These are phyloP conservation scores for Hymenoscyphus salicellus DNA, from an alignment of 2,329 filamentous ascomycete genomes.

Conservation along the genomic window DNA sequence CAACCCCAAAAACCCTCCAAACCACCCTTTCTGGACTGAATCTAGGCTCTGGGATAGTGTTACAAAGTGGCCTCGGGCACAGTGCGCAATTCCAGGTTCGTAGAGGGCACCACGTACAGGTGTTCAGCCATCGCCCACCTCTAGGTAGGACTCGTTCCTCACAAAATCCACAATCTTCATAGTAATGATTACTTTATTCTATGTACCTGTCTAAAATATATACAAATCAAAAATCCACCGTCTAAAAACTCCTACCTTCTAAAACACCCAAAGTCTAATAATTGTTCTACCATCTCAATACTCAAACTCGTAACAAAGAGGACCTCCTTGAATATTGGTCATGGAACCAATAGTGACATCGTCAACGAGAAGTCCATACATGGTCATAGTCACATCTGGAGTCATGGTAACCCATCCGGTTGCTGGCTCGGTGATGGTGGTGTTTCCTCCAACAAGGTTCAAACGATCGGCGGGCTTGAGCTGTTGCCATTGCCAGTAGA, in stretches of 20 bases:
- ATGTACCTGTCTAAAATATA: too few relatives aligned
- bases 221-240: too few relatives aligned
- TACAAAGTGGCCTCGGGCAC: background rate
- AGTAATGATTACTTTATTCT: too few relatives aligned
- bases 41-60: background rate
- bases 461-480: conserved; percentile 10
- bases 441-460: conserved; percentile 8
- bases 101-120: too few relatives aligned
- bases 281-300: background rate
- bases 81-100: background rate
- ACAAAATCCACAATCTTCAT: too few relatives aligned
- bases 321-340: conserved; percentile 19
- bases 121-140: too few relatives aligned
- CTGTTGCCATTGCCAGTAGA: conserved; percentile 30
- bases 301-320: conserved; percentile 21
- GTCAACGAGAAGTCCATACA: conserved; percentile 7
- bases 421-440: background rate
- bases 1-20: background rate
- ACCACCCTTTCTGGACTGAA: background rate
- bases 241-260: too few relatives aligned
- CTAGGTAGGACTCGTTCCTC: too few relatives aligned
- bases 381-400: conserved; percentile 12
- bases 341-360: conserved; percentile 17
- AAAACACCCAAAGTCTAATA: too few relatives aligned
- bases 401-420: conserved; percentile 10